A percentile compares a stretch with the other conserved stretches of the same genome.
Conservation (phyloP, 169 alveolate species). For the Eimeria tenella region DNA sequence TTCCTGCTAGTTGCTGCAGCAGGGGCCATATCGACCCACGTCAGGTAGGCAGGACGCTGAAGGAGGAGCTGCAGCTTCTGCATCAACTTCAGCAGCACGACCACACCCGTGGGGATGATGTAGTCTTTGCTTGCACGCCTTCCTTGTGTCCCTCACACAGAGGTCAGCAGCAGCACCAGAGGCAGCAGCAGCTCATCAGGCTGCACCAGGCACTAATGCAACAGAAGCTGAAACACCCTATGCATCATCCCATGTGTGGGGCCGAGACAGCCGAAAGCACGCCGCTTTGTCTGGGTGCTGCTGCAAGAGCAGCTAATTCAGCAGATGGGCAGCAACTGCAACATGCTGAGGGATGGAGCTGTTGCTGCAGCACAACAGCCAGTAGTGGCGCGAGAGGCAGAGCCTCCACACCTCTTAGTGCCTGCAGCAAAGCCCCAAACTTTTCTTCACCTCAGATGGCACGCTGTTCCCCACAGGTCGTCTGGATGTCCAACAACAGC, state of each 20-base stretch:
- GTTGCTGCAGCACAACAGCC: slow-evolving; percentile 66
- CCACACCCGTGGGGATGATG: neutral
- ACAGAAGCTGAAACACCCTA: slow-evolving; percentile 15
- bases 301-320: neutral
- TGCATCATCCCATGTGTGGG: neutral
- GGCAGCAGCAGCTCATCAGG: neutral
- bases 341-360: slow-evolving; percentile 38
- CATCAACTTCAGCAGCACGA: slow-evolving; percentile 6
- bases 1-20: slow-evolving; percentile 19
- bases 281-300: slow-evolving; percentile 5
- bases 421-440: slow-evolving; percentile 15
- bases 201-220: neutral
- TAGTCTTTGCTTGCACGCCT: neutral
- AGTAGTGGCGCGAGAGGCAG: slow-evolving; percentile 38
- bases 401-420: neutral
- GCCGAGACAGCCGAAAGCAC: slow-evolving; percentile 29
- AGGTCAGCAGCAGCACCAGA: neutral
- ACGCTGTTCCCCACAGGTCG: slow-evolving; percentile 38
- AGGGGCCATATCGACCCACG: neutral
- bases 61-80: neutral
- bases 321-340: slow-evolving; percentile 12
- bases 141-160: neutral
- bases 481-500: slow-evolving; percentile 29
- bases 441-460: slow-evolving; percentile 10
- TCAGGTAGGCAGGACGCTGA: neutral